Percentiles rank a stretch among this genome's conserved stretches.
Evolutionary conservation across 176 grass and related monocot species (phyloP).

Genomic region (Tuctoria greenei): DNA sequence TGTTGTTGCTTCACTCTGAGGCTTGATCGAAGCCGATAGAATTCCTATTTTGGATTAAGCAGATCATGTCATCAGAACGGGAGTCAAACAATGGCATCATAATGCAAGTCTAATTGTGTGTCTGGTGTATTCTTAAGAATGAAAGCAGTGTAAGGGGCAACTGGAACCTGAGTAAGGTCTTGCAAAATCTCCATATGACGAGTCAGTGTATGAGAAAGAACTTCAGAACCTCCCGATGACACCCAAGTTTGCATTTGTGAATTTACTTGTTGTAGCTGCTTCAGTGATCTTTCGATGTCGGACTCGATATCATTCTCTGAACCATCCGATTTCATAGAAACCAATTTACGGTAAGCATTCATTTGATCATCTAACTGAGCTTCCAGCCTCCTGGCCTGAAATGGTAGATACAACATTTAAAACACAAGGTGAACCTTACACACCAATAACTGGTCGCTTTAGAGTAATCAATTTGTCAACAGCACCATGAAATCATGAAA

Average conservation of each 20-base stretch:
- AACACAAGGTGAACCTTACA: constrained; percentile 11
- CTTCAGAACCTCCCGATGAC: constrained; percentile 83
- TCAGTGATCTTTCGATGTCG: constrained; percentile 80
- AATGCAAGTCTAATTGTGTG: neutral
- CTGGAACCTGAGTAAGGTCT: constrained; percentile 82
- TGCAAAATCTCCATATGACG: constrained; percentile 98
- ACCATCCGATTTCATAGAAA: constrained; percentile 87
- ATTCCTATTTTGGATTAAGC: constrained; percentile 58
- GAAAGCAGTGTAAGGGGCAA: constrained; percentile 20
- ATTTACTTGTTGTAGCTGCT: constrained; percentile 96
- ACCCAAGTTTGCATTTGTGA: constrained; percentile 97
- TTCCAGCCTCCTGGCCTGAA: constrained; percentile 87
- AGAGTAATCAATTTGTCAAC: neutral
- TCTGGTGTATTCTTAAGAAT: neutral
- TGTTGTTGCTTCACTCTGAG: constrained; percentile 88
- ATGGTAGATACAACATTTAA: neutral
- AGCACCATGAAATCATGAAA: neutral
- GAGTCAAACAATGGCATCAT: neutral
- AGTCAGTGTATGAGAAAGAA: constrained; percentile 94
- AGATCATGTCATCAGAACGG: neutral
- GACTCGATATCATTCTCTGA: constrained; percentile 79
- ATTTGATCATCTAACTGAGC: constrained; percentile 93
- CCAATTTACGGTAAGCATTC: constrained; percentile 78
- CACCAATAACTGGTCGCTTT: neutral
- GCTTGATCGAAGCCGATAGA: constrained; percentile 84